A percentile compares a stretch with the other conserved stretches of the same genome.
Conservation (phyloP, 805 yeast species). For the Cyberlindnera maritima region DNA sequence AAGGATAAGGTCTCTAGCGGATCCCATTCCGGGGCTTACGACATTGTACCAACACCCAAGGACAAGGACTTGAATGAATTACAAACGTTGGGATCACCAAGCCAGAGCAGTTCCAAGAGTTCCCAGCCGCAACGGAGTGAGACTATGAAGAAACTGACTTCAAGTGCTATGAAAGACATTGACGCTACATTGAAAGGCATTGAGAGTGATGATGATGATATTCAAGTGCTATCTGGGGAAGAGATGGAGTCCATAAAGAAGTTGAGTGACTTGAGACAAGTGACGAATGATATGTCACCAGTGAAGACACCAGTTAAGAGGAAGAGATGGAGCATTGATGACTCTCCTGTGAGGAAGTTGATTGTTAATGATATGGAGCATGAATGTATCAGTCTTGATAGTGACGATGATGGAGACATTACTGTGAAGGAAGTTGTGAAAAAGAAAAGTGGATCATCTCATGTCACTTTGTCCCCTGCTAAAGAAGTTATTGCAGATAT, state of each 20-base stretch:
- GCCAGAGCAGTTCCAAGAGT: not conserved
- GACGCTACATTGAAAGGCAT: not conserved
- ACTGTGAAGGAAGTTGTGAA: not conserved
- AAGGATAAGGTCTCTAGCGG: not conserved
- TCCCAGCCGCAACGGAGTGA: not conserved
- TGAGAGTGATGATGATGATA: not conserved
- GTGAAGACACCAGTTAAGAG: not conserved
- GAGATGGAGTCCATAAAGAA: not conserved
- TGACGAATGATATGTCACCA: not conserved
- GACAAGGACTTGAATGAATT: too few species aligned
- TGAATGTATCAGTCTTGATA: not conserved
- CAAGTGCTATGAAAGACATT: not conserved
- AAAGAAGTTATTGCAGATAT: not conserved
- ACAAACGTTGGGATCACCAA: not conserved
- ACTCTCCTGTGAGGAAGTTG: too few species aligned
- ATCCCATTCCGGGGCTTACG: too few species aligned
- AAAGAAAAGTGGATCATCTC: not conserved
- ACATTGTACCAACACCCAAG: not conserved
- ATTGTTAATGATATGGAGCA: too few species aligned
- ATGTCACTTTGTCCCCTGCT: not conserved
- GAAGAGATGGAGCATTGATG: not conserved
- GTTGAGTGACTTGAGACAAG: not conserved
- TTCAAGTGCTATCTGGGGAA: not conserved
- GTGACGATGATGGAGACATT: not conserved
- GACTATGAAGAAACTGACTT: not conserved